These are phyloP conservation scores for Nemania abortiva DNA, from an alignment of 2,329 filamentous ascomycete species.

Conservation along the genomic window DNA sequence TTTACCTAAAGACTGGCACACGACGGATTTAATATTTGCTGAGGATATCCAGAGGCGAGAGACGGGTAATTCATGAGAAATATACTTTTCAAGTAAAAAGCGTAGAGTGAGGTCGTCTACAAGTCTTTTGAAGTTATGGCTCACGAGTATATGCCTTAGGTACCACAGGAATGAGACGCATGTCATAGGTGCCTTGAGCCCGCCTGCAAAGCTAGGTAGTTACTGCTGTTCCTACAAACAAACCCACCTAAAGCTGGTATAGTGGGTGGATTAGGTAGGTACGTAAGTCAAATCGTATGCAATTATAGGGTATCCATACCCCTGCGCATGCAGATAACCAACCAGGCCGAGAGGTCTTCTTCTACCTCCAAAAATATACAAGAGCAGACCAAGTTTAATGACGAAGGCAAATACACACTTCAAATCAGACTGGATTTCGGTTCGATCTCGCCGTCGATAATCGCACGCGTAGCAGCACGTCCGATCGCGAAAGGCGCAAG, in stretches of 20 bases:
- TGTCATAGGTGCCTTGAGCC: neutral
- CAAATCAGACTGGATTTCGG: neutral
- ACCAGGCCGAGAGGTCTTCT: neutral
- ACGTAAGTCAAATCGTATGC: neutral
- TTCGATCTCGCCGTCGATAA: neutral
- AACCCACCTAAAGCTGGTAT: too few relatives aligned
- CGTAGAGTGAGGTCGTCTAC: neutral
- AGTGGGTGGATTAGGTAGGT: too few relatives aligned
- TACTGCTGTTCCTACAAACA: too few relatives aligned
- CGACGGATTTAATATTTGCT: neutral
- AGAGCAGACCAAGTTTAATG: neutral
- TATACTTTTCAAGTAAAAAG: neutral
- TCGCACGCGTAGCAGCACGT: neutral
- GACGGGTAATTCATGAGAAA: neutral
- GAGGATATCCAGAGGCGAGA: neutral
- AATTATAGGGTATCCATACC: neutral
- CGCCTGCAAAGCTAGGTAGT: neutral
- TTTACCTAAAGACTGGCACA: neutral
- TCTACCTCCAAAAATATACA: neutral
- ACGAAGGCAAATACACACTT: neutral
- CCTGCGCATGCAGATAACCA: too few relatives aligned
- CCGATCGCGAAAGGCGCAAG: slow-evolving; percentile 22
- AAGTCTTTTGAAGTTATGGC: neutral
- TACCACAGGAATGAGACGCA: neutral
- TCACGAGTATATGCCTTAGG: neutral